Conservation (phyloP, 2,329 filamentous ascomycete species). For the Aulographum hederae region DNA sequence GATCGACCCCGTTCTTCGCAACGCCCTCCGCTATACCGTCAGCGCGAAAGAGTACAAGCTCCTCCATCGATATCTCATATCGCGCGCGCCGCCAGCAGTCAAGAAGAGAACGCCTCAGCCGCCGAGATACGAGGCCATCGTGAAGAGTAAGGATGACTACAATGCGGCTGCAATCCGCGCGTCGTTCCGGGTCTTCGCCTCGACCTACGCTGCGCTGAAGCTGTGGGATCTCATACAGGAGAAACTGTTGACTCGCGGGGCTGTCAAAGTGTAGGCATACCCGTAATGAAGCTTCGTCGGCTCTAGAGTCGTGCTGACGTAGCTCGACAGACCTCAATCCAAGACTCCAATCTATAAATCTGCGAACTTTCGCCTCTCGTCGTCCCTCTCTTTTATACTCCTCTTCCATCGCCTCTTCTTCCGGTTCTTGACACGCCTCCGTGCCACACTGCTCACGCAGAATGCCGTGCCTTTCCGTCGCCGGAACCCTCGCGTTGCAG, state of each 20-base stretch:
- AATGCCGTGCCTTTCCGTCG: slow-evolving; percentile 63
- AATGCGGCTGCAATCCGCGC: slow-evolving; percentile 28
- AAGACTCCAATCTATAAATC: slow-evolving; percentile 31
- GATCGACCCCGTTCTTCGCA: slow-evolving; percentile 59
- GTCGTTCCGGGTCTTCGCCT: slow-evolving; percentile 24
- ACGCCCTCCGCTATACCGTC: slow-evolving; percentile 66
- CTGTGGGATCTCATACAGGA: slow-evolving; percentile 24
- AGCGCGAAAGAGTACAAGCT: slow-evolving; percentile 74
- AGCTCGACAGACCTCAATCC: slow-evolving; percentile 14
- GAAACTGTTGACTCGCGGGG: slow-evolving; percentile 17
- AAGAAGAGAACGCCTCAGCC: slow-evolving; percentile 34
- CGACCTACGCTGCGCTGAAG: slow-evolving; percentile 25
- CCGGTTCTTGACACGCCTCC: slow-evolving; percentile 70
- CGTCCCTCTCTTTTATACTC: slow-evolving; percentile 70
- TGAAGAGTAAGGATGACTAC: slow-evolving; percentile 27
- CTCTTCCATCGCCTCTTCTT: slow-evolving; percentile 79
- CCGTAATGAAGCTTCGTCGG: background rate
- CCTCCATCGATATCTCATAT: slow-evolving; percentile 68
- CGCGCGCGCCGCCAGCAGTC: slow-evolving; percentile 41
- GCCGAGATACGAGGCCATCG: slow-evolving; percentile 30
- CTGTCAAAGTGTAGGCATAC: slow-evolving; percentile 8
- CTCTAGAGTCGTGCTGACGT: background rate
- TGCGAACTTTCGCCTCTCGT: slow-evolving; percentile 55
- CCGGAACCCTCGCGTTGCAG: slow-evolving; percentile 62
- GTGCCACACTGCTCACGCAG: slow-evolving; percentile 61